Percentiles rank a stretch among this genome's conserved stretches.
Conservation (phyloP, 768 basidiomycete genomes). For the Punctularia strigosozonata region DNA sequence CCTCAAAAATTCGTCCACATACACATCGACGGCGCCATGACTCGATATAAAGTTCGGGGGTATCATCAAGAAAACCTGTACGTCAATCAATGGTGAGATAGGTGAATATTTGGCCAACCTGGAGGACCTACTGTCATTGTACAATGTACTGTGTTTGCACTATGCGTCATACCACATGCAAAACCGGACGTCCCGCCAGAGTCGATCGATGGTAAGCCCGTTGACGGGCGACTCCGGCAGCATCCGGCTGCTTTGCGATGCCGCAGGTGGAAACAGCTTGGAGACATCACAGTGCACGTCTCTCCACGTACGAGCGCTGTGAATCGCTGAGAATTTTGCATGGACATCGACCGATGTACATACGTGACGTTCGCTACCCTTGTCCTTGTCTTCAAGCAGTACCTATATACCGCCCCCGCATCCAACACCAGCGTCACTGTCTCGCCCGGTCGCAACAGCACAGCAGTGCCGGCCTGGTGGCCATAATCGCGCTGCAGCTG, state of each 20-base stretch:
- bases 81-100: background rate
- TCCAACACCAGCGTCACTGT: constrained; percentile 56
- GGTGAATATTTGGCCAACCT: background rate
- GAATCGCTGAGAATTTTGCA: background rate
- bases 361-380: constrained; percentile 64
- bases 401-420: constrained; percentile 56
- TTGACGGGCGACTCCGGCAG: constrained; percentile 26
- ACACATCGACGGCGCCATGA: too few species aligned
- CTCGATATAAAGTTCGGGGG: too few species aligned
- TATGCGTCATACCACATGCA: constrained; percentile 48
- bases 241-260: constrained; percentile 15
- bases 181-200: constrained; percentile 58
- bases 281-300: constrained; percentile 52
- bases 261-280: constrained; percentile 37
- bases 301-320: constrained; percentile 55
- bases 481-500: constrained; percentile 59
- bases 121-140: background rate
- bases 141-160: background rate
- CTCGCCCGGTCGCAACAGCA: constrained; percentile 51
- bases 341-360: constrained; percentile 14
- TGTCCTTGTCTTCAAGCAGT: constrained; percentile 52
- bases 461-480: constrained; percentile 36
- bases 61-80: background rate
- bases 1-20: background rate
- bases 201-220: constrained; percentile 52